These are phyloP conservation scores for Elaeis oleifera DNA, from an alignment of 202 grass and related monocot species.

Conservation along the genomic window DNA sequence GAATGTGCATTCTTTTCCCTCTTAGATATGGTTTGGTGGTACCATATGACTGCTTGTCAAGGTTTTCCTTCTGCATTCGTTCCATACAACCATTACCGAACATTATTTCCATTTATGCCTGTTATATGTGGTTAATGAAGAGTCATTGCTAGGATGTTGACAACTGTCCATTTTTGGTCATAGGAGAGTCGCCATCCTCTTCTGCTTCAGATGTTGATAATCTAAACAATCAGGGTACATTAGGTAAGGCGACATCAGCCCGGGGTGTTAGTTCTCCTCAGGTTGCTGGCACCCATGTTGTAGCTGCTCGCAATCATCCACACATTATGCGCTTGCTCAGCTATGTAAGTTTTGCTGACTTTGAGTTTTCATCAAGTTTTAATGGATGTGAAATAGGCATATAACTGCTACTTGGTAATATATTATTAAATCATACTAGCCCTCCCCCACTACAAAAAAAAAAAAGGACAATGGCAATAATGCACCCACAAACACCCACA, in stretches of 20 bases:
- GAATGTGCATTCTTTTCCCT: no score
- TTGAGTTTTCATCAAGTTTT: no score
- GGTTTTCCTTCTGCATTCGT: no score
- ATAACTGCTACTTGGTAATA: no score
- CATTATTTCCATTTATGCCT: neutral
- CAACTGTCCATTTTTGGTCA: conserved; percentile 25
- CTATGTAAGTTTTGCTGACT: conserved; percentile 54
- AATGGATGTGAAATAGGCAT: no score
- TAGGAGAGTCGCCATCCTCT: conserved; percentile 97
- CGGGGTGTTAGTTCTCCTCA: conserved; percentile 93
- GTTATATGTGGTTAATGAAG: conserved; percentile 4
- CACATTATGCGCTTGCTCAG: conserved; percentile 67
- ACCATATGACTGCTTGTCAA: no score
- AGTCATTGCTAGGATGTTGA: conserved; percentile 1
- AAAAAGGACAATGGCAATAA: no score
- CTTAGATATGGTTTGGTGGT: no score
- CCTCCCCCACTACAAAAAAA: no score
- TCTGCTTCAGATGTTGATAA: conserved; percentile 97
- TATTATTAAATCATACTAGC: no score
- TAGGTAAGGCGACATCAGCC: conserved; percentile 59
- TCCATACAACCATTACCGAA: no score
- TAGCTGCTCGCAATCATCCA: conserved; percentile 65
- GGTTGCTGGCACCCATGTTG: conserved; percentile 64
- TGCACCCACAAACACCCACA: no score
- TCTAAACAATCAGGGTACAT: conserved; percentile 66